Conservation (phyloP, 768 basidiomycete genomes). For the Coprinopsis cinerea region DNA sequence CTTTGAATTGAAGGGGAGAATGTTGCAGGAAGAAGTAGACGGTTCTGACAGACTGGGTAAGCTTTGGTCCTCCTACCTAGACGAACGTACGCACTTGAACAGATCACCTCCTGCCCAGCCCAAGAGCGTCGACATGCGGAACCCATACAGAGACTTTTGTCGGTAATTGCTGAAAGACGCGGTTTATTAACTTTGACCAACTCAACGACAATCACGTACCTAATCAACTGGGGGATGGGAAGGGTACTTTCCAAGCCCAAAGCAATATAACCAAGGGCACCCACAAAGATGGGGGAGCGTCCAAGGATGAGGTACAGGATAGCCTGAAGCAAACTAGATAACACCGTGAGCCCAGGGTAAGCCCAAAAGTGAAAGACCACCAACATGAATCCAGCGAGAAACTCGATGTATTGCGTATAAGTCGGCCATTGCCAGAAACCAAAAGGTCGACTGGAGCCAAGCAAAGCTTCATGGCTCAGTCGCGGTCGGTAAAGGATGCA, state of each 20-base stretch:
- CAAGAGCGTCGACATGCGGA: conserved; percentile 73
- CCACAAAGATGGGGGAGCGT: conserved; percentile 52
- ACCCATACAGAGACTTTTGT: conserved; percentile 76
- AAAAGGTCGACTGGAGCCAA: conserved; percentile 57
- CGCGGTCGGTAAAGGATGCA: conserved; percentile 69
- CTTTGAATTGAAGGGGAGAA: conserved; percentile 76
- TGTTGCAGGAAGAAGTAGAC: conserved; percentile 73
- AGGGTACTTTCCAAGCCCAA: conserved; percentile 80
- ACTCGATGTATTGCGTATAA: conserved; percentile 78
- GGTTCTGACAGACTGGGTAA: conserved; percentile 38
- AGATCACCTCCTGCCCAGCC: conserved; percentile 83
- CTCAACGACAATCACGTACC: conserved; percentile 31
- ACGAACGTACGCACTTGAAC: conserved; percentile 57
- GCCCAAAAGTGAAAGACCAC: background rate
- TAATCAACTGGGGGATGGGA: conserved; percentile 81
- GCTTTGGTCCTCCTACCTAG: background rate
- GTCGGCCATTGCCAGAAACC: conserved; percentile 84
- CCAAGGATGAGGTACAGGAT: conserved; percentile 74
- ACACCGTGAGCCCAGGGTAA: background rate
- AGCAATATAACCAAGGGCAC: conserved; percentile 67
- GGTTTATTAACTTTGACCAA: conserved; percentile 6
- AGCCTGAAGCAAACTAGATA: conserved; percentile 53
- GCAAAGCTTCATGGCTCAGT: conserved; percentile 51
- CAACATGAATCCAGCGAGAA: conserved; percentile 74
- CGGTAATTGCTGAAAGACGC: conserved; percentile 58